phyloP scores from a whole-genome alignment of 2,329 filamentous ascomycete genomes.

The Pyrenophora tritici-repentis region DNA sequence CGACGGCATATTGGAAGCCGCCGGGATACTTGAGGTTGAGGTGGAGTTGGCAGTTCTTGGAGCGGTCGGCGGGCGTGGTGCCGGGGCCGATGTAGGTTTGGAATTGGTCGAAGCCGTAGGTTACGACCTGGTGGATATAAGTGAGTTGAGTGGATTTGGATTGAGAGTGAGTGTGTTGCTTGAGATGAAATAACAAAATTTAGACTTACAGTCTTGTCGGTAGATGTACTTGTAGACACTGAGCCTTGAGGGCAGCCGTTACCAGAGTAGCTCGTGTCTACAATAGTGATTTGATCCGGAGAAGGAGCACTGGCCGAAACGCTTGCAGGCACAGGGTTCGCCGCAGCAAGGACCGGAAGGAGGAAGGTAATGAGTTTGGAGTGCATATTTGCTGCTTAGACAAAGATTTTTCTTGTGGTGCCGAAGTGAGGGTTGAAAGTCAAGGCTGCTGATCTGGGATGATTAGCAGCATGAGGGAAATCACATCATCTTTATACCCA shows the following conservation, averaged over 20 bases:
- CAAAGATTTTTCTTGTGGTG: neutral
- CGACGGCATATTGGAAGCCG: constrained; percentile 48
- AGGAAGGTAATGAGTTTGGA: constrained; percentile 36
- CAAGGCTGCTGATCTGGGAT: constrained; percentile 33
- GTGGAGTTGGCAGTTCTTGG: constrained; percentile 47
- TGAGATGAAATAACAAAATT: neutral
- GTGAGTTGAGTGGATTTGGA: neutral
- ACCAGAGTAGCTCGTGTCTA: constrained; percentile 39
- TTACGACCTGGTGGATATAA: constrained; percentile 32
- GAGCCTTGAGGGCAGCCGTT: constrained; percentile 45
- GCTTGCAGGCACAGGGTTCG: constrained; percentile 30
- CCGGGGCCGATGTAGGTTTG: constrained; percentile 44
- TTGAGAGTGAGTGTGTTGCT: neutral
- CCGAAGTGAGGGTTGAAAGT: constrained; percentile 2
- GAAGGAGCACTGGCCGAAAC: constrained; percentile 19
- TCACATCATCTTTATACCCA: constrained; percentile 33
- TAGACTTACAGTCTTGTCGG: constrained; percentile 39
- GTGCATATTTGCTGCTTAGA: constrained; percentile 30
- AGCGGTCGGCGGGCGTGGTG: constrained; percentile 34
- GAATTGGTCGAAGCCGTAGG: constrained; percentile 43
- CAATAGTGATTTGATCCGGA: constrained; percentile 36
- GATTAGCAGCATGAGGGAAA: constrained; percentile 23
- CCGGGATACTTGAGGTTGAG: constrained; percentile 42
- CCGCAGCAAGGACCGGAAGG: constrained; percentile 36
- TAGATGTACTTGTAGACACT: constrained; percentile 38